phyloP scores from a whole-genome alignment of 1,139 yeast species.

The Yamadazyma songkhlaensis region DNA sequence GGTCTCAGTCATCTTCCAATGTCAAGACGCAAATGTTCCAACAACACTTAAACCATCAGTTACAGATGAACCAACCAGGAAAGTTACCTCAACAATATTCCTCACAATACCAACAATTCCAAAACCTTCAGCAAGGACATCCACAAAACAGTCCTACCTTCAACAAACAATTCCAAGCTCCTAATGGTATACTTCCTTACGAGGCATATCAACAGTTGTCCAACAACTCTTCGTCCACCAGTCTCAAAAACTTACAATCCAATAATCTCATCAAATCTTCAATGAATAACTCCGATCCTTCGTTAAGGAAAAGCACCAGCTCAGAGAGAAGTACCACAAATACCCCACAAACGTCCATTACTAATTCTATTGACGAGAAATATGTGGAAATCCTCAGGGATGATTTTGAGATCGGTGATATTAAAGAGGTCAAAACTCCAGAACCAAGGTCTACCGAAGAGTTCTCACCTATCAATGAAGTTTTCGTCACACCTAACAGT shows the following conservation, averaged over 20 bases:
- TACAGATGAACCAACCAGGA: constrained; percentile 17
- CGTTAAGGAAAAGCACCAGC: constrained; percentile 14
- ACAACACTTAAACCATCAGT: constrained; percentile 15
- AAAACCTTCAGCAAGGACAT: constrained; percentile 9
- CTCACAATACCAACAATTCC: constrained; percentile 16
- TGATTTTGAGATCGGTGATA: neutral
- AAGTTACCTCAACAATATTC: constrained; percentile 15
- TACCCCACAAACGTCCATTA: constrained; percentile 39
- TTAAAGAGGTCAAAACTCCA: constrained; percentile 1
- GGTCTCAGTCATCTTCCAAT: too few relatives aligned
- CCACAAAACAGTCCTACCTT: too few relatives aligned
- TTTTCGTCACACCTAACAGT: constrained; percentile 5
- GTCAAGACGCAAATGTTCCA: constrained; percentile 11
- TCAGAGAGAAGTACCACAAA: constrained; percentile 30
- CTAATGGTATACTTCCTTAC: constrained; percentile 3
- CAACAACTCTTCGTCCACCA: constrained; percentile 14
- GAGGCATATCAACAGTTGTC: constrained; percentile 13
- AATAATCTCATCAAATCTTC: constrained; percentile 12
- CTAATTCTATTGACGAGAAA: constrained; percentile 12
- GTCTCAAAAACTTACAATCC: constrained; percentile 14
- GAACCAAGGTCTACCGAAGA: constrained; percentile 2
- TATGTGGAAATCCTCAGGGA: neutral
- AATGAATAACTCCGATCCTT: constrained; percentile 12
- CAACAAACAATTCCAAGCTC: too few relatives aligned
- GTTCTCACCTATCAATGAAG: constrained; percentile 5